Conservation (phyloP, 768 basidiomycete genomes). For the Pulveroboletus sp. region DNA sequence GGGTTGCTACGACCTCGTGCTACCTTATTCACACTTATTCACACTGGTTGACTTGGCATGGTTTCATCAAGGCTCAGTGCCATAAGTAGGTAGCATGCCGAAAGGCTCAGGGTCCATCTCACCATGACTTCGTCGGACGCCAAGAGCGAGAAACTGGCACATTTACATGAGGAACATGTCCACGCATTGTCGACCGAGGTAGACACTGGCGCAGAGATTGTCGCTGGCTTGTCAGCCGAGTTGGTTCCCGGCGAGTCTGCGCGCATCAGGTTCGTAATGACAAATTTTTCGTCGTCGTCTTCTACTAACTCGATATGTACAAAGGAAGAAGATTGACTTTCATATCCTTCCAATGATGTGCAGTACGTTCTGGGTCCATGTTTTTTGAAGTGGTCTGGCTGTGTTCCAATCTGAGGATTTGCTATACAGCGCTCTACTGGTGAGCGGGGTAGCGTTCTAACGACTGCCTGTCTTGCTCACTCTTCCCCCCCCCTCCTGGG, state of each 20-base stretch:
- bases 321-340: constrained; percentile 57
- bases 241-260: constrained; percentile 50
- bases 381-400: neutral
- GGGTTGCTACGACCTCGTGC: neutral
- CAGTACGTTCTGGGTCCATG: constrained; percentile 38
- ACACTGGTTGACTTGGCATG: neutral
- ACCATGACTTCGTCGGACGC: constrained; percentile 9
- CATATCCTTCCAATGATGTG: constrained; percentile 71
- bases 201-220: constrained; percentile 59
- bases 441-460: constrained; percentile 13
- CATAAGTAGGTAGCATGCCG: constrained; percentile 2
- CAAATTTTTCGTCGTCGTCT: neutral
- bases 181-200: constrained; percentile 37
- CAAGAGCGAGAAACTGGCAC: constrained; percentile 7
- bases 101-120: neutral
- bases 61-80: neutral
- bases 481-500: neutral
- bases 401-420: neutral
- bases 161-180: constrained; percentile 8
- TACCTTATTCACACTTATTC: neutral
- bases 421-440: constrained; percentile 49
- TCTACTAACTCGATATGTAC: neutral
- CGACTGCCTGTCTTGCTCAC: neutral
- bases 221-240: constrained; percentile 38
- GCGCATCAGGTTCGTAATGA: constrained; percentile 42